Base-by-base conservation (phyloP, 2,329 filamentous ascomycete species). In the Pestalotiopsis sp. region DNA sequence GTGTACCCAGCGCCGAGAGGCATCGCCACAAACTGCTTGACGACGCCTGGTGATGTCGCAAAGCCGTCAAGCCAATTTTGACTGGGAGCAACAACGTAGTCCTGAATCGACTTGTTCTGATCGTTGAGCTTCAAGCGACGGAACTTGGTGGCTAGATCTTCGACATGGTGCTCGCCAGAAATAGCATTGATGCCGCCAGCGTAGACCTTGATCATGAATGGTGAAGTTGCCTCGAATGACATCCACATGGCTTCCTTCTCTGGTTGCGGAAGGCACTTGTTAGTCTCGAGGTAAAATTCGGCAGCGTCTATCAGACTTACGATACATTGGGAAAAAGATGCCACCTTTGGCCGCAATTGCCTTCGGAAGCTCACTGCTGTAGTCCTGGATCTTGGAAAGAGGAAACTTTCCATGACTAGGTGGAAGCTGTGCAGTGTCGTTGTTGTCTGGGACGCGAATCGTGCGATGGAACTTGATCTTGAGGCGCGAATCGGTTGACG, bases 11-110 rank as follows among this genome's bases (percentile, higher is more conserved):
- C 75, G 1, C 80, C 80, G 27, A 80, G 70, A 0, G 82, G 80
- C 79, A 84, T 83, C 1, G 84, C 83, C 2, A 86, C 82, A 68
- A 87, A 86, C 68, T 87, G 84, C 12, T 81, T 78, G 5, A 86
- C 81, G 0, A 74, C 73, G 4, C 81, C 81, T n/a, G 80, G 72
- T 0, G 72, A 68, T 9, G 72, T 71, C 0, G 78, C 81, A 31
- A 83, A 77, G 1, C 81, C 82, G 69, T 84, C 81, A 0, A 84
- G 73, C 81, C 80, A 83, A 2, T 36, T 67, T 68, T 84, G 82
- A 0, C 68, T 6, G 3, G 80, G 81, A 0, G 77, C 71, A 3
- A 83, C 78, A 9, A 84, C 62, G 64, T 78, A 75, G 66, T 80
- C 75, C 14, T 77, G 76, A 11, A 78, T 68, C n/a, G 12, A 67